Evolutionary conservation across 2,329 filamentous ascomycete species (phyloP).

Genomic region (Neocucurbitaria cava): DNA sequence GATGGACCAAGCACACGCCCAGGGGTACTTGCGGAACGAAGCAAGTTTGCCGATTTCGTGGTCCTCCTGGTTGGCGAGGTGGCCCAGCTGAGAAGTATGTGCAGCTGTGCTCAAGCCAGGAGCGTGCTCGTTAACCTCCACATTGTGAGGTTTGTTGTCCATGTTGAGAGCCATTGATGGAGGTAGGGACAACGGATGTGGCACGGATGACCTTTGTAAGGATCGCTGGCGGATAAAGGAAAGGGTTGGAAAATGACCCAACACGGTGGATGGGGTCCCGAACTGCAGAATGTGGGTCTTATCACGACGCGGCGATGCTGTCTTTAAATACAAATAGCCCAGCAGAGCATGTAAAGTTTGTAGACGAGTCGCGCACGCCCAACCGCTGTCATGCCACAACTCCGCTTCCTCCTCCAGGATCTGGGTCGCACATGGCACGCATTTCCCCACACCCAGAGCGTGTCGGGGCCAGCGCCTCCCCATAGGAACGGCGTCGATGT

Average conservation of each 20-base stretch:
- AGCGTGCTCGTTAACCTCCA: slow-evolving; percentile 23
- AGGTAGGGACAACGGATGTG: not conserved
- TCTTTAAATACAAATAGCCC: not conserved
- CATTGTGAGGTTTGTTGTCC: slow-evolving; percentile 10
- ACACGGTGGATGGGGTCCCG: not conserved
- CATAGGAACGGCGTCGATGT: not conserved
- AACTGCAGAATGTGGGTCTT: not conserved
- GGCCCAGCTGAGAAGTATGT: slow-evolving; percentile 19
- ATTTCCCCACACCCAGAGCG: not conserved
- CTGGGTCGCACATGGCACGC: not conserved
- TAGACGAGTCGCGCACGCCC: not conserved
- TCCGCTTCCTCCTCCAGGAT: not conserved
- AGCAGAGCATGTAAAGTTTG: not conserved
- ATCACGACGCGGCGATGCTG: not conserved
- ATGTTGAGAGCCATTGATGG: slow-evolving; percentile 5
- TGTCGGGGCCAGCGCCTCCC: not conserved
- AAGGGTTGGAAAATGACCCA: not conserved
- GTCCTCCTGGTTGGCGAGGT: slow-evolving; percentile 28
- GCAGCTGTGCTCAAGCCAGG: slow-evolving; percentile 1
- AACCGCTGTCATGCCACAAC: not conserved
- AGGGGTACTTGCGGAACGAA: slow-evolving; percentile 34
- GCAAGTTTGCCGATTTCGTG: slow-evolving; percentile 33
- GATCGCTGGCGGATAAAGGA: not conserved
- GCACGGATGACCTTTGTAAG: not conserved
- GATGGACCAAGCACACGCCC: slow-evolving; percentile 47